Evolutionary conservation across 2,329 filamentous ascomycete species (phyloP).

Genomic region (Chrysoporthe austroafricana): DNA sequence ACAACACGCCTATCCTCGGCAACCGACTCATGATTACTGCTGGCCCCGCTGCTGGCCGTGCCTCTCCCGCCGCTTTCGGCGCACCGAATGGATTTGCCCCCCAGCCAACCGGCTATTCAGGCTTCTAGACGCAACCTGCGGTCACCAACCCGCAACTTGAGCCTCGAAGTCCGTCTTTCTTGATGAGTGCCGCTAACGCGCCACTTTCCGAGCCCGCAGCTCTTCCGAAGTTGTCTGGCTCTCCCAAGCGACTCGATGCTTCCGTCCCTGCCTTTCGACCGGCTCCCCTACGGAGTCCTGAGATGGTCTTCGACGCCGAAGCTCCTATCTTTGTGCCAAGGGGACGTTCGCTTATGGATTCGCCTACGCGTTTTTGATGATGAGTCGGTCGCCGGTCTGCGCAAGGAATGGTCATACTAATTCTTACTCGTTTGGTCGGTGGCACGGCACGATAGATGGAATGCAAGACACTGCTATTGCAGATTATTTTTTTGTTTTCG

Average conservation of each 20-base stretch:
- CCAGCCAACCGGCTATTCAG: conserved; percentile 76
- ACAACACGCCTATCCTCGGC: conserved; percentile 88
- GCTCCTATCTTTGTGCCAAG: conserved; percentile 21
- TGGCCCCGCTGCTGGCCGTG: conserved; percentile 65
- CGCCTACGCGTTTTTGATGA: conserved; percentile 8
- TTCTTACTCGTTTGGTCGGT: conserved; percentile 6
- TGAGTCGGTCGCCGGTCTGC: neutral
- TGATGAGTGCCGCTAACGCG: conserved; percentile 6
- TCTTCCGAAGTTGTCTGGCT: neutral
- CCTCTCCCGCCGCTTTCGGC: conserved; percentile 64
- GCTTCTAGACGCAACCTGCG: conserved; percentile 51
- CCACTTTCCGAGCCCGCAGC: conserved; percentile 7
- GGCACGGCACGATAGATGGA: conserved; percentile 13
- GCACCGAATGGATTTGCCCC: conserved; percentile 40
- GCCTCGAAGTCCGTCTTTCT: conserved; percentile 1
- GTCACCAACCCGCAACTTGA: conserved; percentile 26
- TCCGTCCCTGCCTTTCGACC: conserved; percentile 18
- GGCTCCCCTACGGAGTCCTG: neutral
- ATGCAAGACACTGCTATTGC: conserved; percentile 15
- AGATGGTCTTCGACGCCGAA: conserved; percentile 12
- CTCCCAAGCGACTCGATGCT: conserved; percentile 15
- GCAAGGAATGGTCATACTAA: neutral
- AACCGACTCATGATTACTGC: conserved; percentile 95
- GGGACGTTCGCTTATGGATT: conserved; percentile 7
- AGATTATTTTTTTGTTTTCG: conserved; percentile 1